Conservation (phyloP, 495 filamentous ascomycete species). For the Aspergillus diversus region DNA sequence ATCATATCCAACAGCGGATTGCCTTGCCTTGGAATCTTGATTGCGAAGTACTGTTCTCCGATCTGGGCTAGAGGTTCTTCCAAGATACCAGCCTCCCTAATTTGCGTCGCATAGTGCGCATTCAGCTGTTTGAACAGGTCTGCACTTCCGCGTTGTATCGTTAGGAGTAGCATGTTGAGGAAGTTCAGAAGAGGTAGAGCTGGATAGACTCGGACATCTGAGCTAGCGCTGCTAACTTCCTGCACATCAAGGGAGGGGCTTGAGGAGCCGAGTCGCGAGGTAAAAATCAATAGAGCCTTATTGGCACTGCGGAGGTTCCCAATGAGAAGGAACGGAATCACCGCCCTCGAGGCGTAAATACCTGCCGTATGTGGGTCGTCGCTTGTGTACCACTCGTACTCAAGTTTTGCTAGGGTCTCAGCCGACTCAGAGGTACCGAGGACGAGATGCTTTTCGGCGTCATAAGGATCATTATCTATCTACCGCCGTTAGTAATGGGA, state of each 20-base stretch:
- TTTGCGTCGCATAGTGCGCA: conserved; percentile 75
- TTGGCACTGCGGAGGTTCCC: conserved; percentile 90
- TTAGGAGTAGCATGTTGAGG: conserved; percentile 77
- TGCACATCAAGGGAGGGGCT: conserved; percentile 74
- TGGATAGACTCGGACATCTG: conserved; percentile 82
- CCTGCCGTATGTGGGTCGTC: conserved; percentile 88
- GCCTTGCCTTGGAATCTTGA: conserved; percentile 81
- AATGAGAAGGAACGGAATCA: conserved; percentile 89
- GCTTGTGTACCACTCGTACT: conserved; percentile 91
- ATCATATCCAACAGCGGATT: conserved; percentile 98
- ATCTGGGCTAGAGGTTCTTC: conserved; percentile 83
- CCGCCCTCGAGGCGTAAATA: conserved; percentile 84
- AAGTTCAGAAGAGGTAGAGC: conserved; percentile 90
- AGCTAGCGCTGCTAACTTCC: conserved; percentile 74
- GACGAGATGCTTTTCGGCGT: conserved; percentile 87
- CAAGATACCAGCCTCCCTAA: conserved; percentile 77
- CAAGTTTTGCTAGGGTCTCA: conserved; percentile 74
- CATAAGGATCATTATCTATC: conserved; percentile 82
- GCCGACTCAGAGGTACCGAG: conserved; percentile 90
- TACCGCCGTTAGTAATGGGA: conserved; percentile 20
- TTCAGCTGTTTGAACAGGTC: conserved; percentile 85
- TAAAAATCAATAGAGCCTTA: conserved; percentile 79
- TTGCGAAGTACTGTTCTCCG: conserved; percentile 97
- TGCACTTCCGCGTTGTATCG: conserved; percentile 75
- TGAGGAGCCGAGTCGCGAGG: conserved; percentile 66